Percentiles rank a stretch among this genome's conserved stretches.
phyloP scores from a whole-genome alignment of 2,329 filamentous ascomycete genomes.

The Colletotrichum costaricense region DNA sequence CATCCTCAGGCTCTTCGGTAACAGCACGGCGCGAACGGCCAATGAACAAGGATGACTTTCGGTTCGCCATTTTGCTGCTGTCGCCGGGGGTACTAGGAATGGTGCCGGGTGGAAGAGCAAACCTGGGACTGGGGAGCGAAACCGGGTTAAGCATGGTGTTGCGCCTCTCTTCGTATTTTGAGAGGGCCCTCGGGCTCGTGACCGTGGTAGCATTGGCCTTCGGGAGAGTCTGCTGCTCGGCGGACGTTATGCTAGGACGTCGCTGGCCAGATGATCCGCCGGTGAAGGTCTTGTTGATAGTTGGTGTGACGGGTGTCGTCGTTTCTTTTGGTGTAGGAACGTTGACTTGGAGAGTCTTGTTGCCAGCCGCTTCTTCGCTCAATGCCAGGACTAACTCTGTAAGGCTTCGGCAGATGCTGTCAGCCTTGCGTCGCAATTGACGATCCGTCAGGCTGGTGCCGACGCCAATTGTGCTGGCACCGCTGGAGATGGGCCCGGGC shows the following conservation, averaged over 20 bases:
- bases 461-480: constrained; percentile 70
- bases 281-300: constrained; percentile 53
- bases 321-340: constrained; percentile 41
- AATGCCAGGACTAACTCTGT: constrained; percentile 93
- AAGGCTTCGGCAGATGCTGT: constrained; percentile 90
- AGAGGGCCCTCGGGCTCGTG: constrained; percentile 59
- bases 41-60: constrained; percentile 66
- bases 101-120: constrained; percentile 44
- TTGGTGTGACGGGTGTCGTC: constrained; percentile 53
- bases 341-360: constrained; percentile 44
- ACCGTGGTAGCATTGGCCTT: constrained; percentile 41
- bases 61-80: constrained; percentile 44
- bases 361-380: constrained; percentile 66
- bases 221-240: constrained; percentile 49
- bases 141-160: constrained; percentile 57
- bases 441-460: constrained; percentile 75
- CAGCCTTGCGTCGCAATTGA: constrained; percentile 88
- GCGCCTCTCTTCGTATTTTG: constrained; percentile 65
- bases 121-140: constrained; percentile 59
- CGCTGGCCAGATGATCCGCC: constrained; percentile 49
- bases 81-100: constrained; percentile 54
- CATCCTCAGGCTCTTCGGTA: constrained; percentile 63
- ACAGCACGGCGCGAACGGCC: constrained; percentile 58
- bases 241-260: constrained; percentile 53
- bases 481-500: constrained; percentile 75